These are phyloP conservation scores for Coccomyxa sp. DNA, from an alignment of 139 green algal species.

Conservation along the genomic window DNA sequence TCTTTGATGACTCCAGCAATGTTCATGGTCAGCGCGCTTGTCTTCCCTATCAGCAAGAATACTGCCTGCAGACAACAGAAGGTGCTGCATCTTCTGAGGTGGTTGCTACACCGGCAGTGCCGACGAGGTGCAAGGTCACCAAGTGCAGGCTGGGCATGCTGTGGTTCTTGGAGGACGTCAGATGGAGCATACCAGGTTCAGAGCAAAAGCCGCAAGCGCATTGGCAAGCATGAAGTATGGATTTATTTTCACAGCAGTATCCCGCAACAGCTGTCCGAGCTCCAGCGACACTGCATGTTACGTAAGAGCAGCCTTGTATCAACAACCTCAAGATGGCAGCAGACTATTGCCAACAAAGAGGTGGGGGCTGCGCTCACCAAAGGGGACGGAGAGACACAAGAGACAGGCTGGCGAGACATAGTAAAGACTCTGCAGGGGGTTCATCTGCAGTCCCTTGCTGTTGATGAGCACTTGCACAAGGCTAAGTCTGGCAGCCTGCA, in stretches of 20 bases:
- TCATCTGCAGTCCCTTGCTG: slow-evolving; percentile 77
- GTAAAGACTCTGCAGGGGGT: slow-evolving; percentile 84
- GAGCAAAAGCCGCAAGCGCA: slow-evolving; percentile 76
- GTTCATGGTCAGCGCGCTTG: slow-evolving; percentile 93
- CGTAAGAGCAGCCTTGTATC: background rate
- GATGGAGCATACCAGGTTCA: slow-evolving; percentile 47
- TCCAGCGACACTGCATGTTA: background rate
- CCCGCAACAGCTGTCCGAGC: background rate
- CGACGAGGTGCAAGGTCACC: background rate
- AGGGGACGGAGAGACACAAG: slow-evolving; percentile 69
- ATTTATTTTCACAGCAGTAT: slow-evolving; percentile 50
- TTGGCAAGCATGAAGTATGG: slow-evolving; percentile 83
- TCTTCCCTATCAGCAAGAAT: slow-evolving; percentile 24
- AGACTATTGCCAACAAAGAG: background rate
- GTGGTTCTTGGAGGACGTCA: background rate
- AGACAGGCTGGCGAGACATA: slow-evolving; percentile 85
- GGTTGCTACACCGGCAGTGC: background rate
- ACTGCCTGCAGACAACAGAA: slow-evolving; percentile 5
- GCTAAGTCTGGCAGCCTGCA: slow-evolving; percentile 67
- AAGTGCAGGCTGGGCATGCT: background rate
- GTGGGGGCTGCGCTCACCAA: slow-evolving; percentile 20
- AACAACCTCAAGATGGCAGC: background rate
- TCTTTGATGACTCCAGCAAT: slow-evolving; percentile 98
- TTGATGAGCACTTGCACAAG: slow-evolving; percentile 92
- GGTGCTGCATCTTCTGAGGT: background rate